A percentile compares a stretch with the other conserved stretches of the same genome.
phyloP scores from a whole-genome alignment of 805 yeast species.

The Nakazawaea sp. region DNA sequence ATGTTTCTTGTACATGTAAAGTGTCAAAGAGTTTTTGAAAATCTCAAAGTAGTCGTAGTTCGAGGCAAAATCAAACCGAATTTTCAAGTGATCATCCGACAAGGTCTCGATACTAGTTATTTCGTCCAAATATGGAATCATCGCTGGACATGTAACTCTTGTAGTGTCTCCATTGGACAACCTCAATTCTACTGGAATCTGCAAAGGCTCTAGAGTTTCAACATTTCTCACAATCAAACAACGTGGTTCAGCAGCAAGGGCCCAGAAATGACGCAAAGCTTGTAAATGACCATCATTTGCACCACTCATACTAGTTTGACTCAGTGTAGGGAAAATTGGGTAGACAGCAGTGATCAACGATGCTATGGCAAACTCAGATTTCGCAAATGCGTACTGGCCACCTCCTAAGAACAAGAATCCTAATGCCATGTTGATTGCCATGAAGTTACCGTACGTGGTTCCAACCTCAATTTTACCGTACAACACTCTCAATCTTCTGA shows the following conservation, averaged over 20 bases:
- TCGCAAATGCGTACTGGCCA: slow-evolving; percentile 76
- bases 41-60: slow-evolving; percentile 32
- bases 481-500: slow-evolving; percentile 64
- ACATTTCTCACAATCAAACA: slow-evolving; percentile 76
- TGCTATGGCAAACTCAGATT: slow-evolving; percentile 58
- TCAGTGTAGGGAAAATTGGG: slow-evolving; percentile 57
- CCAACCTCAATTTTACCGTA: slow-evolving; percentile 47
- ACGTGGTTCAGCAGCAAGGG: slow-evolving; percentile 71
- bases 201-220: slow-evolving; percentile 47
- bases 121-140: slow-evolving; percentile 52
- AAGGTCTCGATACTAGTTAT: slow-evolving; percentile 41
- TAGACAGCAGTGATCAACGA: slow-evolving; percentile 67
- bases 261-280: slow-evolving; percentile 88
- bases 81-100: slow-evolving; percentile 45
- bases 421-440: slow-evolving; percentile 73
- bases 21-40: slow-evolving; percentile 36
- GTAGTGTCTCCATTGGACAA: slow-evolving; percentile 30
- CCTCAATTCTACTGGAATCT: slow-evolving; percentile 29
- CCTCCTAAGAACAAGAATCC: slow-evolving; percentile 90
- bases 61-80: slow-evolving; percentile 34
- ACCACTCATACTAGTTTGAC: slow-evolving; percentile 13
- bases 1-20: slow-evolving; percentile 44
- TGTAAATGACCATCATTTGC: slow-evolving; percentile 64
- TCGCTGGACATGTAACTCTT: slow-evolving; percentile 50
- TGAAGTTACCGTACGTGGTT: slow-evolving; percentile 58